Evolutionary conservation across 495 filamentous ascomycete genomes (phyloP).

Genomic region (Penicillium nucicola): DNA sequence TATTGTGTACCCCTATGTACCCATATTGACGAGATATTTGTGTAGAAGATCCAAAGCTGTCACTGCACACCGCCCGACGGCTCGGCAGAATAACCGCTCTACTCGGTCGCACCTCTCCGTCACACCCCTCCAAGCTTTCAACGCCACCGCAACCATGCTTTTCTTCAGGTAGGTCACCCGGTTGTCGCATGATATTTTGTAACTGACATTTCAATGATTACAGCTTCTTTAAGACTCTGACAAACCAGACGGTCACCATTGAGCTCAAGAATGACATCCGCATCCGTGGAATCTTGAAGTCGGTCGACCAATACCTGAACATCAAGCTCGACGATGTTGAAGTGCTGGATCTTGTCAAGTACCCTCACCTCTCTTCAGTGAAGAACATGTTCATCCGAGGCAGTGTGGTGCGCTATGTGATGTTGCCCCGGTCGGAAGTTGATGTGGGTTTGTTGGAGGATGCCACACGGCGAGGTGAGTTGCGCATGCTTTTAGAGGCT

Average conservation of each 20-base stretch:
- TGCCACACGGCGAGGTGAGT: slow-evolving; percentile 86
- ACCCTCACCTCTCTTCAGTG: slow-evolving; percentile 90
- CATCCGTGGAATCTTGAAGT: slow-evolving; percentile 90
- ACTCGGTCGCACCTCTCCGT: background rate
- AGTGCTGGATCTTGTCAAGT: slow-evolving; percentile 86
- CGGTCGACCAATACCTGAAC: slow-evolving; percentile 97
- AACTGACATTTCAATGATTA: background rate
- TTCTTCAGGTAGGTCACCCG: slow-evolving; percentile 42
- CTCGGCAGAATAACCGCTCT: background rate
- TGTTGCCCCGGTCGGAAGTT: slow-evolving; percentile 81
- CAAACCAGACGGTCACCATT: slow-evolving; percentile 93
- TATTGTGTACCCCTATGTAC: no score
- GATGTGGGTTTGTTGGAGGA: slow-evolving; percentile 92
- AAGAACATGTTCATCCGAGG: slow-evolving; percentile 98
- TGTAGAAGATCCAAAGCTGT: no score
- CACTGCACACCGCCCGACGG: no score
- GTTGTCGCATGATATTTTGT: background rate
- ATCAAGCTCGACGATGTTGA: slow-evolving; percentile 96
- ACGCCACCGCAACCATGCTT: slow-evolving; percentile 35
- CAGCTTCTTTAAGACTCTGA: slow-evolving; percentile 99
- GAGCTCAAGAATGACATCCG: slow-evolving; percentile 99
- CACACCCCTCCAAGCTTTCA: slow-evolving; percentile 7
- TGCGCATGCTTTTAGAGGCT: background rate
- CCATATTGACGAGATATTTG: no score
- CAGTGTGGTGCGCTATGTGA: slow-evolving; percentile 93